Conservation (phyloP, 139 green algal species). For the Tetradesmus lagerheimii region DNA sequence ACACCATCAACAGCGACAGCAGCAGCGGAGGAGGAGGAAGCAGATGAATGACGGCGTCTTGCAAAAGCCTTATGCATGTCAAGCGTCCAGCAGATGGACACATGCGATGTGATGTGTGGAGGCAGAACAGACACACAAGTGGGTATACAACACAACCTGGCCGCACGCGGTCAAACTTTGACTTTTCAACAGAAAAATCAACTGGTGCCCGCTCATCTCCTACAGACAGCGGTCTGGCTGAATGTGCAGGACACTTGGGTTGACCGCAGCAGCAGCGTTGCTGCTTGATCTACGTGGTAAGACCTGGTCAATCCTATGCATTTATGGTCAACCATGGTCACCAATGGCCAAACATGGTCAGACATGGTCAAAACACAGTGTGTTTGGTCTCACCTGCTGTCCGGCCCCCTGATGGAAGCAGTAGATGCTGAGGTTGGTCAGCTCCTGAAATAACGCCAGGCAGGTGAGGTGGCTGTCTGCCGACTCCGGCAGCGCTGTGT, state of each 20-base stretch:
- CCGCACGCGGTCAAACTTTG: too few relatives aligned
- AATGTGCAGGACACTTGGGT: too few relatives aligned
- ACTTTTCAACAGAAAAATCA: too few relatives aligned
- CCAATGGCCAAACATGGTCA: not conserved
- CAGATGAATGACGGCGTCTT: not conserved
- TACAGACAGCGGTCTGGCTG: too few relatives aligned
- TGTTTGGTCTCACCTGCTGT: not conserved
- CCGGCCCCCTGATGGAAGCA: not conserved
- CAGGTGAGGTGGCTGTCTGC: not conserved
- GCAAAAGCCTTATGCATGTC: too few relatives aligned
- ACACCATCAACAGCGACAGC: not conserved
- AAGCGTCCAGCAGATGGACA: too few relatives aligned
- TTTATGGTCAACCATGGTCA: not conserved
- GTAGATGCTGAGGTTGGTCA: conserved; percentile 32
- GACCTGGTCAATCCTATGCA: not conserved
- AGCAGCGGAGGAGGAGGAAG: not conserved
- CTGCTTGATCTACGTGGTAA: not conserved
- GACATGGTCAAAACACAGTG: not conserved
- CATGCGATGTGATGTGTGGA: too few relatives aligned
- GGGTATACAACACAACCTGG: too few relatives aligned
- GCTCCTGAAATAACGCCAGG: not conserved
- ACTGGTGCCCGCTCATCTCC: too few relatives aligned
- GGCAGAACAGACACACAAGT: too few relatives aligned
- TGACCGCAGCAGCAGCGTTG: not conserved
- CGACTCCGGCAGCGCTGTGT: not conserved